A percentile compares a stretch with the other conserved stretches of the same genome.
These are phyloP conservation scores for Leishmania braziliensis DNA, from an alignment of 208 protist species.

Conservation along the genomic window DNA sequence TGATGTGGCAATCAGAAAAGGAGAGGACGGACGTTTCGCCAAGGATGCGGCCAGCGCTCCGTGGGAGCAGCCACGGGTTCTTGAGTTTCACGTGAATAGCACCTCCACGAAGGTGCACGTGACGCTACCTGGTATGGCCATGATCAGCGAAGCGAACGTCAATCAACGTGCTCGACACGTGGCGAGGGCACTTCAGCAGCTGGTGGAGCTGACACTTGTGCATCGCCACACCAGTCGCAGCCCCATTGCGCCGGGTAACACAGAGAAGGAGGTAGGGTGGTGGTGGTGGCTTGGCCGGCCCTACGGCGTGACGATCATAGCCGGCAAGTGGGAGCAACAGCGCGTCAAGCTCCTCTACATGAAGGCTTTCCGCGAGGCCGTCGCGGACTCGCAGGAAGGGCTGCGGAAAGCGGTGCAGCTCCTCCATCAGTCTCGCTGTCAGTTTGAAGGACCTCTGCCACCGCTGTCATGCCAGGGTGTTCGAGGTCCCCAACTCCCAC, in stretches of 20 bases:
- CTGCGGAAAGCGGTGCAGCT: constrained; percentile 19
- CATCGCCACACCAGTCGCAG: constrained; percentile 10
- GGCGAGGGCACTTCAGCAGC: constrained; percentile 20
- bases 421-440: constrained; percentile 22
- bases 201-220: constrained; percentile 18
- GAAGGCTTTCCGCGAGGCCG: constrained; percentile 32
- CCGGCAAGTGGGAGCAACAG: constrained; percentile 34
- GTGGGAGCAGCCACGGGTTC: constrained; percentile 24
- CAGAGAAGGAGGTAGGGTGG: not conserved
- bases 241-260: not conserved
- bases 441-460: constrained; percentile 10
- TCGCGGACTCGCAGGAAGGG: constrained; percentile 6
- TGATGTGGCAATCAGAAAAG: not conserved
- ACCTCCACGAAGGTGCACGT: constrained; percentile 7
- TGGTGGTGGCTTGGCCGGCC: constrained; percentile 30
- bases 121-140: constrained; percentile 16
- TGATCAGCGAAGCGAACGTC: not conserved
- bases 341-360: constrained; percentile 37
- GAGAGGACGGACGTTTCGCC: not conserved
- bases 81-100: not conserved
- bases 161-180: constrained; percentile 11
- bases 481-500: constrained; percentile 2
- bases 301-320: constrained; percentile 33
- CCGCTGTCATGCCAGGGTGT: constrained; percentile 1
- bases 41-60: not conserved